Percentiles rank a stretch among this genome's conserved stretches.
Evolutionary conservation across 2,329 filamentous ascomycete genomes (phyloP).

Genomic region (Calonectria henricotiae): DNA sequence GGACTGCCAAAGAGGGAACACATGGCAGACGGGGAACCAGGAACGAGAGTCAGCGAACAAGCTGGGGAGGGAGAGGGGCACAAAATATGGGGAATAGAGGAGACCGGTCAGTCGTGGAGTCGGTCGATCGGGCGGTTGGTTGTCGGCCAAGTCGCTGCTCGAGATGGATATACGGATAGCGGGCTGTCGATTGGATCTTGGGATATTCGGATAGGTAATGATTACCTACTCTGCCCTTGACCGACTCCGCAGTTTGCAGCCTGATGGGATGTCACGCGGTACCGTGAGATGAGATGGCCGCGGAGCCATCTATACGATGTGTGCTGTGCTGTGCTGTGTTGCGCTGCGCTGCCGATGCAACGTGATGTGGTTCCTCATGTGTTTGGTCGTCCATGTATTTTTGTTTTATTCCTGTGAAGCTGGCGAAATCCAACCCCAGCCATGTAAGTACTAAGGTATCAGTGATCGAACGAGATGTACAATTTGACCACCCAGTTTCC

Average conservation of each 20-base stretch:
- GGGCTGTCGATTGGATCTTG: slow-evolving; percentile 27
- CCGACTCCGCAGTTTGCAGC: slow-evolving; percentile 28
- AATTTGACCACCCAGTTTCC: not conserved
- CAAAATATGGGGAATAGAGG: slow-evolving; percentile 19
- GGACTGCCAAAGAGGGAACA: slow-evolving; percentile 33
- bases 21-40: slow-evolving; percentile 21
- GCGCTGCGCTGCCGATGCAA: slow-evolving; percentile 9
- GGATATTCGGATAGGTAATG: slow-evolving; percentile 36
- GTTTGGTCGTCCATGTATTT: not conserved
- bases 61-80: slow-evolving; percentile 12
- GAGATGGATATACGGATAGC: slow-evolving; percentile 11
- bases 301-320: slow-evolving; percentile 13
- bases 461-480: slow-evolving; percentile 20
- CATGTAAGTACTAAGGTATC: not conserved
- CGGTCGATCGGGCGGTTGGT: slow-evolving; percentile 31
- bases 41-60: slow-evolving; percentile 15
- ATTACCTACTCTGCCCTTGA: slow-evolving; percentile 30
- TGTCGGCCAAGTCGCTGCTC: slow-evolving; percentile 22
- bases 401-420: not conserved
- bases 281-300: slow-evolving; percentile 19
- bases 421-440: not conserved
- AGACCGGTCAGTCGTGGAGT: slow-evolving; percentile 7
- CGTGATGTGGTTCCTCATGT: slow-evolving; percentile 8
- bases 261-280: slow-evolving; percentile 24
- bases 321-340: slow-evolving; percentile 6